Evolutionary conservation across 2,329 filamentous ascomycete species (phyloP).

Genomic region (Fusarium siculi): DNA sequence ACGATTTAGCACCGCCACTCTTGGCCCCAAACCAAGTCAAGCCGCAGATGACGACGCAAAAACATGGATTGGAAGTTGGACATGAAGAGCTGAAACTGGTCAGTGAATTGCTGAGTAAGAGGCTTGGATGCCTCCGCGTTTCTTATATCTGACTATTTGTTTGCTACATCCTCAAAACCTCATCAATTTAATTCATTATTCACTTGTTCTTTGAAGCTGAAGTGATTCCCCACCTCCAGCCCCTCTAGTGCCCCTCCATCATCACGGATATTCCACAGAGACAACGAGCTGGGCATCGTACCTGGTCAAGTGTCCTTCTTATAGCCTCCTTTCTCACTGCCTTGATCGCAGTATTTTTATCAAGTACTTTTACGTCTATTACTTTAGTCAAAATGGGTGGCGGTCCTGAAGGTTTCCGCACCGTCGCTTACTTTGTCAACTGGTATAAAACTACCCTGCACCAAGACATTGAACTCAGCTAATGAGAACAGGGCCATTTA

Average conservation of each 20-base stretch:
- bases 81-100: slow-evolving; percentile 7
- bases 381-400: slow-evolving; percentile 53
- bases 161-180: background rate
- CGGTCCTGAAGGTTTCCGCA: slow-evolving; percentile 65
- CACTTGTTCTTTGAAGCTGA: background rate
- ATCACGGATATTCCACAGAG: slow-evolving; percentile 32
- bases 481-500: slow-evolving; percentile 76
- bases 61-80: slow-evolving; percentile 19
- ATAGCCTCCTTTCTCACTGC: slow-evolving; percentile 10
- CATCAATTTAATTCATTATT: background rate
- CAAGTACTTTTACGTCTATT: background rate
- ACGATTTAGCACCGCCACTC: slow-evolving; percentile 35
- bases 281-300: slow-evolving; percentile 9
- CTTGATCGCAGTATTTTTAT: slow-evolving; percentile 17
- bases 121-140: slow-evolving; percentile 26
- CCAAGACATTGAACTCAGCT: background rate
- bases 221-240: slow-evolving; percentile 27
- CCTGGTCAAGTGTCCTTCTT: slow-evolving; percentile 25
- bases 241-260: slow-evolving; percentile 32
- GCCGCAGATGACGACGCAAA: slow-evolving; percentile 38
- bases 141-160: slow-evolving; percentile 19
- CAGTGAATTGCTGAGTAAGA: slow-evolving; percentile 34
- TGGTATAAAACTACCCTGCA: slow-evolving; percentile 55
- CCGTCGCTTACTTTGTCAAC: slow-evolving; percentile 80
- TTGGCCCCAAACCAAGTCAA: slow-evolving; percentile 27